Evolutionary conservation across 371 early-diverging fungal species (phyloP).

Genomic region (Mucor circinelloides): DNA sequence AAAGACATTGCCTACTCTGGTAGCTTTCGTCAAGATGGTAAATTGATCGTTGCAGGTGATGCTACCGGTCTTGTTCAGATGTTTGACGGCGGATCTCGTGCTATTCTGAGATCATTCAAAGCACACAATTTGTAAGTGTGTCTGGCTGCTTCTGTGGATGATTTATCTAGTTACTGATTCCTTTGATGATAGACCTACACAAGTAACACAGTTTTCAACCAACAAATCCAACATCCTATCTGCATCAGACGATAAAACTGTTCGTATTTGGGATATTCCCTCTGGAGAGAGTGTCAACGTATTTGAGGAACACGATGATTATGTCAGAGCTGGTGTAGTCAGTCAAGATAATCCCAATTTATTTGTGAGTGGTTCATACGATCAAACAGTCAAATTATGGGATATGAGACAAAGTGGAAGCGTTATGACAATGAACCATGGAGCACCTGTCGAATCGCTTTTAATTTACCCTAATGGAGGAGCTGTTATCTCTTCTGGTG

Average conservation of each 20-base stretch:
- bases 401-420: slow-evolving; percentile 80
- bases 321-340: slow-evolving; percentile 80
- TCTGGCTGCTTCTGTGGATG: not conserved
- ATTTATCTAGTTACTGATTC: not conserved
- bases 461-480: slow-evolving; percentile 85
- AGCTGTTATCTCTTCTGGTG: slow-evolving; percentile 80
- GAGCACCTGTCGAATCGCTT: slow-evolving; percentile 86
- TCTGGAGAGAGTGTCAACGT: slow-evolving; percentile 70
- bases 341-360: slow-evolving; percentile 79
- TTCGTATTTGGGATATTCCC: slow-evolving; percentile 93
- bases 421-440: slow-evolving; percentile 83
- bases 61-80: slow-evolving; percentile 86
- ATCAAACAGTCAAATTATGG: slow-evolving; percentile 92
- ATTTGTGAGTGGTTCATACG: slow-evolving; percentile 90
- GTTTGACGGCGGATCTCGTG: slow-evolving; percentile 77
- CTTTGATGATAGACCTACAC: slow-evolving; percentile 67
- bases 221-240: slow-evolving; percentile 83
- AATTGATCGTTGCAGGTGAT: slow-evolving; percentile 93
- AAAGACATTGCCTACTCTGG: slow-evolving; percentile 85
- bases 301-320: slow-evolving; percentile 90
- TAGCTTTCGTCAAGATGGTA: slow-evolving; percentile 84
- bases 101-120: slow-evolving; percentile 84
- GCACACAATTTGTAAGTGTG: slow-evolving; percentile 79
- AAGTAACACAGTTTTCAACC: slow-evolving; percentile 77
- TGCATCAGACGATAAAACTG: slow-evolving; percentile 90